Evolutionary conservation across 2,329 filamentous ascomycete species (phyloP), one percentile per base, ranked within the genome.

Genomic region (Colletotrichum sojae): DNA sequence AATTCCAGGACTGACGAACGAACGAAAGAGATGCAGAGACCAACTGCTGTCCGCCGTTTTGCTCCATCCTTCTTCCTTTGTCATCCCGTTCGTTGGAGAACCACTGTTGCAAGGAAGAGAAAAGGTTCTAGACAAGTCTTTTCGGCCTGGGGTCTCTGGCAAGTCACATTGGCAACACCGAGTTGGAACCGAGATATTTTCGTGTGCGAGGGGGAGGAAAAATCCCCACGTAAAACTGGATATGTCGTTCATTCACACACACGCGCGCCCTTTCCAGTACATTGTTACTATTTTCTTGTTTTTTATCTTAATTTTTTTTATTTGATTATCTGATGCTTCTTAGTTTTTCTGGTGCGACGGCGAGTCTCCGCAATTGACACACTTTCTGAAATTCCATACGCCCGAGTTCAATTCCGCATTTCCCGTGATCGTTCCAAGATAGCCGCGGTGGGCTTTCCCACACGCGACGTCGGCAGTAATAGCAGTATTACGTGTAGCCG

Each of bases 161-260:
- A 36, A 31, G 8, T 48, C 55, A 58, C 55, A 48, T 46, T 5
- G 9, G 12, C 51, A 51, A 43, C 18, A 56, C 65, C 59, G 65
- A 68, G 53, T 39, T 58, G 65, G 65, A 36, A 64, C 65, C 65
- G 59, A 64, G 40, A 54, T 58, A 43, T 52, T 63, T 53, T 67
- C 65, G 65, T 63, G 22, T 4, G 22, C 4, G 22, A 4, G 22
- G 22, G 22, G 10, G 9, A 6, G 27, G 8, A 10, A 36, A 45
- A 53, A 18, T 16, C 22, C 27, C n/a, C 36, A 56, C 58, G 25
- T 12, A 36, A 36, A 27, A 6, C 13, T 58, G 54, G 46, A 53
- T 31, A 67, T 54, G 31, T 46, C 45, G 3, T 18, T 18, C 18
- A 16, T 46, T 46, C 45, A n/a, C 45, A n/a, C 45, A n/a, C 45